A percentile compares a stretch with the other conserved stretches of the same genome.
Evolutionary conservation across 192 early-diverging fungal genomes (phyloP).

Genomic region (Lobulomyces angularis): DNA sequence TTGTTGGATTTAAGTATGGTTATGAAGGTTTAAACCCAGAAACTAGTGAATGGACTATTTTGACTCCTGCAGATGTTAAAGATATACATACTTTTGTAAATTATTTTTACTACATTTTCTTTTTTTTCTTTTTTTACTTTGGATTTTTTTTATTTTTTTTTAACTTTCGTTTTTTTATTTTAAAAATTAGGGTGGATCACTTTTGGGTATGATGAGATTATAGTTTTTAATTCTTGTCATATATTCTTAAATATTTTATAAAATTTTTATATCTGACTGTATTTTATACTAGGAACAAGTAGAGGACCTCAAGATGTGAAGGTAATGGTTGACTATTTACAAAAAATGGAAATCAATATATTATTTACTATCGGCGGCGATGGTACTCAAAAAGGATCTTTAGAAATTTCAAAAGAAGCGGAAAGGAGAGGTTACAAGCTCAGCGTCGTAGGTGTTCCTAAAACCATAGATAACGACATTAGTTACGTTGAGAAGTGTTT

Average conservation of each 20-base stretch:
- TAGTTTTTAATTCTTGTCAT: background rate
- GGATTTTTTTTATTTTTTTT: background rate
- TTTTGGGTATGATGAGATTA: background rate
- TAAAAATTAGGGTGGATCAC: background rate
- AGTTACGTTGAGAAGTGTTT: constrained; percentile 18
- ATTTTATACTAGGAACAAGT: constrained; percentile 9
- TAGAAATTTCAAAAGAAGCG: constrained; percentile 11
- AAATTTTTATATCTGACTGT: background rate
- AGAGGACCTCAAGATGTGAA: constrained; percentile 12
- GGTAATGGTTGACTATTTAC: constrained; percentile 15
- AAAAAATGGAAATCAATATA: constrained; percentile 9
- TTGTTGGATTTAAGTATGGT: constrained; percentile 13
- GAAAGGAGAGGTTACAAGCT: constrained; percentile 6
- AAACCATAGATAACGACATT: constrained; percentile 24
- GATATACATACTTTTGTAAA: constrained; percentile 18
- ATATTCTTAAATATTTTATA: background rate
- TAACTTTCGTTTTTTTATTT: background rate
- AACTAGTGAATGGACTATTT: background rate
- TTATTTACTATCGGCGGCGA: constrained; percentile 23
- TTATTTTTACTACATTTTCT: background rate
- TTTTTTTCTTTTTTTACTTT: background rate
- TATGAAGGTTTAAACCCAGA: constrained; percentile 12
- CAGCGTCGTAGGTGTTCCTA: constrained; percentile 20
- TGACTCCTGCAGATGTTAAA: constrained; percentile 9
- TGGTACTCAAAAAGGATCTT: constrained; percentile 19